Conservation (phyloP, 768 basidiomycete genomes). For the Collybia sordida region DNA sequence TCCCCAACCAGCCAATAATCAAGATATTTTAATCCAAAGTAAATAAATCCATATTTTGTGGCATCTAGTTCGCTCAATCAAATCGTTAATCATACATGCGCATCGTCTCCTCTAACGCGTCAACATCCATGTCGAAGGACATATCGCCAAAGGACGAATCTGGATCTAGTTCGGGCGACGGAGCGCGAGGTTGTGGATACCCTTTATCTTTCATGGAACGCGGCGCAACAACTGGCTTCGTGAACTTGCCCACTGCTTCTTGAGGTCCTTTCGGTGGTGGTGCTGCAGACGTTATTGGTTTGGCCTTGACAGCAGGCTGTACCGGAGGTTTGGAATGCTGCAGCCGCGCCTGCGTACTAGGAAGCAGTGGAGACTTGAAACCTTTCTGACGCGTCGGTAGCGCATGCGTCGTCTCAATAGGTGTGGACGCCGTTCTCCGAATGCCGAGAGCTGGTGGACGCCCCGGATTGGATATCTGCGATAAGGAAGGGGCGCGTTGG, state of each 20-base stretch:
- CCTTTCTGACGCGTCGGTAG: slow-evolving; percentile 31
- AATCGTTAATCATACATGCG: slow-evolving; percentile 24
- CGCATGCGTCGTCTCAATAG: slow-evolving; percentile 6
- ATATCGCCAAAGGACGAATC: slow-evolving; percentile 26
- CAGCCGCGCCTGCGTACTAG: slow-evolving; percentile 18
- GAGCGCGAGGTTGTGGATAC: background rate
- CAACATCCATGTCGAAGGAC: slow-evolving; percentile 19
- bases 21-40: too few relatives aligned
- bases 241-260: background rate
- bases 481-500: slow-evolving; percentile 12
- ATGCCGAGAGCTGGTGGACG: slow-evolving; percentile 37
- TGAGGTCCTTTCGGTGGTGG: background rate
- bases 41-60: too few relatives aligned
- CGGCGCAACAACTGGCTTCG: too few relatives aligned
- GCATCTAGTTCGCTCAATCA: background rate
- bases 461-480: slow-evolving; percentile 12
- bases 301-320: background rate
- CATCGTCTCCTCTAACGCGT: slow-evolving; percentile 26
- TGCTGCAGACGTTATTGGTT: background rate
- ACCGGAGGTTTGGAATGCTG: slow-evolving; percentile 13
- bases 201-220: too few relatives aligned
- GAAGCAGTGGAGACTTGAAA: slow-evolving; percentile 36
- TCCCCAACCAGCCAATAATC: too few relatives aligned
- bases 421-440: slow-evolving; percentile 31
- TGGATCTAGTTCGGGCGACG: slow-evolving; percentile 7